Base-by-base conservation (phyloP, 192 early-diverging fungal species). In the Paraglomus occultum region DNA sequence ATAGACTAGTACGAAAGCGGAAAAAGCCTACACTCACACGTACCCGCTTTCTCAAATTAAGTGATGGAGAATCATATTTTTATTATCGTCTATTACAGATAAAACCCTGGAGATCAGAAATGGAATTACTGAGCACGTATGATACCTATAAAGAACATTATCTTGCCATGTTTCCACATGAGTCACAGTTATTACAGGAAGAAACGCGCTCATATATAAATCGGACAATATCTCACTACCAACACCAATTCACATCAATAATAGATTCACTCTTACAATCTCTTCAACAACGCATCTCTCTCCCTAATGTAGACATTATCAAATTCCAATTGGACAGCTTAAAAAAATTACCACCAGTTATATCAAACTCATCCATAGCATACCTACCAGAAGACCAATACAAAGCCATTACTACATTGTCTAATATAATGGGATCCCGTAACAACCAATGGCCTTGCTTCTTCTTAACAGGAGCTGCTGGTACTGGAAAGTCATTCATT, bases 351-450 rank as follows among this genome's bases (percentile, higher is more conserved):
- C 38, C 58, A 17, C 39, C 0, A 20, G 8, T 60, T 39, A 17
- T 14, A 1, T 39, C 58, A 6, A 17, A 43, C 6, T 17, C 58
- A 11, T 7, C 58, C 1, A 43, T 60, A 0, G 15, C 45, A 17
- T n/a, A 60, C 40, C 15, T 60, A 39, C 57, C 57, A 18, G 6
- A 1, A 12, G 58, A 60, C 11, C 38, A 60, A 60, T 60, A 60
- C 12, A 39, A 43, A 1, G 15, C 18, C 1, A 7, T 60, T 15
- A 8, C 58, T 8, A 44, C 38, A 2, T 6, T 52, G 6, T 8
- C 12, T 0, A 52, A 8, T 0, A 10, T 20, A 1, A 52, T 9
- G 11, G 7, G 12, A 1, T 6, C 6, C 0, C n/a, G 15, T 52
- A 15, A 9, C 20, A 44, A 40, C 6, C 4, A 18, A 18, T 44